Percentiles rank a stretch among this genome's conserved stretches.
Conservation (phyloP, 2,329 filamentous ascomycete species). For the Colletotrichum gigasporum region DNA sequence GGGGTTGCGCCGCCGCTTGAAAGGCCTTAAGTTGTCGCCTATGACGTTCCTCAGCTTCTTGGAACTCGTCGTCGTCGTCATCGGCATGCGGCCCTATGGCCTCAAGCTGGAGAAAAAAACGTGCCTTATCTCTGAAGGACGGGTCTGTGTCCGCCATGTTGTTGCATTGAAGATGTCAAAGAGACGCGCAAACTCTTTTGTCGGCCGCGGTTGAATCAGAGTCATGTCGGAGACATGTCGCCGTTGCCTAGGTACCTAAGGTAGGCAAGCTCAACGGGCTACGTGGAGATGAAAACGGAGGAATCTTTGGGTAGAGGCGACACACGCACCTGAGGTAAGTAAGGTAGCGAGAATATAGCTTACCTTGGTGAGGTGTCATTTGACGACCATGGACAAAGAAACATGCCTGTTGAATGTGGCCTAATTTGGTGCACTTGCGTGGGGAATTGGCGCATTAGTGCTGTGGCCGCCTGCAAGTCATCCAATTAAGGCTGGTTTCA, state of each 20-base stretch:
- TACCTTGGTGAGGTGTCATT: constrained; percentile 8
- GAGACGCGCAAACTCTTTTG: constrained; percentile 7
- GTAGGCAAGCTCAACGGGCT: too few species aligned
- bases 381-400: constrained; percentile 7
- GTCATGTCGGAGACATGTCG: constrained; percentile 19
- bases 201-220: not conserved
- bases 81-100: constrained; percentile 35
- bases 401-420: constrained; percentile 4
- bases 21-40: constrained; percentile 8
- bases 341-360: not conserved
- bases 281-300: not conserved
- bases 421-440: constrained; percentile 1
- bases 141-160: constrained; percentile 35
- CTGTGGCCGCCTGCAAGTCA: constrained; percentile 22
- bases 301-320: not conserved
- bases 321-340: not conserved
- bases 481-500: constrained; percentile 14
- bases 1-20: constrained; percentile 3
- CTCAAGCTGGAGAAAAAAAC: constrained; percentile 56
- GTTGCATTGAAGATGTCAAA: not conserved
- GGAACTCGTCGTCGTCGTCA: constrained; percentile 42
- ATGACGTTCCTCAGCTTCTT: constrained; percentile 35
- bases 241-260: constrained; percentile 6
- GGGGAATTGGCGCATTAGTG: constrained; percentile 19
- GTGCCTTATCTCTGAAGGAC: constrained; percentile 51